phyloP scores from a whole-genome alignment of 768 basidiomycete species.

The Naematelia aurantialba region DNA sequence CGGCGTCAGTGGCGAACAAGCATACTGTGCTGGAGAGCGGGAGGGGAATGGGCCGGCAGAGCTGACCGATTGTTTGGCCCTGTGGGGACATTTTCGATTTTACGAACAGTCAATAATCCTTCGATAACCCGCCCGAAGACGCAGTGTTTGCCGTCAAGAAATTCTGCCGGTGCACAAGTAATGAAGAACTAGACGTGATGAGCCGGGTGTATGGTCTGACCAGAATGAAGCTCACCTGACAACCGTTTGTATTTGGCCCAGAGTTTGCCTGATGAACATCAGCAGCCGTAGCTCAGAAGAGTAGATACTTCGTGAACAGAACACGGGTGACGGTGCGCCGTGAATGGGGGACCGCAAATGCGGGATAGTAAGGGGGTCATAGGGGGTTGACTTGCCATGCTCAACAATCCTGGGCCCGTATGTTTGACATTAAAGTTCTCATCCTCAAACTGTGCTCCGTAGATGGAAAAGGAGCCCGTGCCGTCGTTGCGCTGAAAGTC shows the following conservation, averaged over 20 bases:
- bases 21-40: conserved; percentile 7
- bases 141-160: conserved; percentile 66
- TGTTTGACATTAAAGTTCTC: conserved; percentile 95
- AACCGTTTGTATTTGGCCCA: conserved; percentile 88
- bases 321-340: neutral
- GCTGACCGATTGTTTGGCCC: conserved; percentile 44
- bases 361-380: neutral
- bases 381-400: conserved; percentile 63
- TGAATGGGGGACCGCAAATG: neutral
- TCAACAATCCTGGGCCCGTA: conserved; percentile 74
- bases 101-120: conserved; percentile 89
- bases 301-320: conserved; percentile 17
- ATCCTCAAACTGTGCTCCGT: conserved; percentile 94
- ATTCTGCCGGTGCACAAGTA: conserved; percentile 89
- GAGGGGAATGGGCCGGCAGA: neutral
- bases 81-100: conserved; percentile 93
- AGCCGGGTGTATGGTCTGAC: neutral
- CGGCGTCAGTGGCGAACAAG: conserved; percentile 12
- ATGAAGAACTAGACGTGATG: conserved; percentile 78
- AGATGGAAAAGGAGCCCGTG: conserved; percentile 94
- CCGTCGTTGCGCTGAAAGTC: conserved; percentile 94
- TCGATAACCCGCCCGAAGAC: conserved; percentile 54
- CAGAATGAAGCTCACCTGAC: conserved; percentile 55
- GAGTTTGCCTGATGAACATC: conserved; percentile 76
- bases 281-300: conserved; percentile 3